Base-by-base conservation (phyloP, 225 moss, liverwort and hornwort species). In the Bryoerythrophyllum caledonicum region DNA sequence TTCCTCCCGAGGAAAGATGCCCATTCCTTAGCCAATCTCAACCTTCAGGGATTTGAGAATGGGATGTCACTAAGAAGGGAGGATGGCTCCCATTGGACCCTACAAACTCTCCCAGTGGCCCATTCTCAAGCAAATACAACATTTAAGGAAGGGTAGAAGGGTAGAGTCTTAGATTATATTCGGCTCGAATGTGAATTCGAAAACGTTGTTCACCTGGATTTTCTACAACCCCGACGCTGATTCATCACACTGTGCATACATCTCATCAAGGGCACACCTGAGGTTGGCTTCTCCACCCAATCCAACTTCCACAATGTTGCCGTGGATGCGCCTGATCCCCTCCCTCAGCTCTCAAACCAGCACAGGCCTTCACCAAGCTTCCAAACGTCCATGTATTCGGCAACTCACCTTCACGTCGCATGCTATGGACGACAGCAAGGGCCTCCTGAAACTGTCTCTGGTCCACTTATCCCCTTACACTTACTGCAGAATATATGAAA, bases 231-330 rank as follows among this genome's bases (percentile, higher is more conserved):
- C 46, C 16, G 58, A 7, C 58, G 57, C 28, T 6, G 26, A 28
- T 6, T 37, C 23, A 37, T 30, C 55, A 68, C 66, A 48, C 49
- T 79, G 66, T 12, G 73, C 73, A 67, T 66, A 79, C 66, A 73
- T 72, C 11, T 79, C 72, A 73, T 48, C 72, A 66, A 73, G 65
- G 54, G 79, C 79, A 54, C 73, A 28, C 19, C 34, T 66, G 46
- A 79, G 46, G 23, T 28, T 25, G 11, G 64, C n/a, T n/a, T n/a
- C n/a, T n/a, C 14, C 43, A 28, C 23, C 17, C 52, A 51, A 46
- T 48, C 67, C 72, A 67, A 65, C 65, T 59, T 72, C 35, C 20
- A 65, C 28, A n/a, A n/a, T n/a, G n/a, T n/a, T n/a, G n/a, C n/a
- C n/a, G n/a, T n/a, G n/a, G n/a, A n/a, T n/a, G n/a, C n/a, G n/a